Evolutionary conservation across 2,329 filamentous ascomycete species (phyloP).

Genomic region (Diaporthe destruens): DNA sequence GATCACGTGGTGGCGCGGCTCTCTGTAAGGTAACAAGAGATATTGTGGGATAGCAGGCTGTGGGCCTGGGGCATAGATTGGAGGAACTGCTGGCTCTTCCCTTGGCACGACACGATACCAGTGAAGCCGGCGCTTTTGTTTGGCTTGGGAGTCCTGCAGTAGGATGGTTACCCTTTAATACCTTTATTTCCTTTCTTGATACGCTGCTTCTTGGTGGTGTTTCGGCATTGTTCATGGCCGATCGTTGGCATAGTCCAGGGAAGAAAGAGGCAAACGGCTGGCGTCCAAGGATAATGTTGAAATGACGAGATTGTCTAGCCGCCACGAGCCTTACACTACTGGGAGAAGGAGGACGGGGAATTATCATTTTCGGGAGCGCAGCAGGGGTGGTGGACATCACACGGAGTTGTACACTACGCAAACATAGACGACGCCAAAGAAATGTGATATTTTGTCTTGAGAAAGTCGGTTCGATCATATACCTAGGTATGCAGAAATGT

Average conservation of each 20-base stretch:
- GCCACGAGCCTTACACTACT: slow-evolving; percentile 16
- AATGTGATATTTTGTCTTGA: slow-evolving; percentile 30
- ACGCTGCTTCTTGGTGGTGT: slow-evolving; percentile 45
- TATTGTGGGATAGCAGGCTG: neutral
- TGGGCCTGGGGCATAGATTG: slow-evolving; percentile 10
- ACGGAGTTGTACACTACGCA: slow-evolving; percentile 35
- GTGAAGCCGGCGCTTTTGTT: slow-evolving; percentile 47
- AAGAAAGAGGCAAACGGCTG: slow-evolving; percentile 37
- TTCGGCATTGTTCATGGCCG: slow-evolving; percentile 40
- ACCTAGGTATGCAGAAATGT: neutral
- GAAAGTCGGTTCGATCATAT: neutral
- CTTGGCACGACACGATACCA: slow-evolving; percentile 39
- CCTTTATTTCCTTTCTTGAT: slow-evolving; percentile 43
- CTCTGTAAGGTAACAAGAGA: slow-evolving; percentile 1
- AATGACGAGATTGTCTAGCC: slow-evolving; percentile 37
- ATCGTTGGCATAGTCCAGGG: slow-evolving; percentile 40
- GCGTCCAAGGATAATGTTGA: slow-evolving; percentile 37
- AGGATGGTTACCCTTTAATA: slow-evolving; percentile 51
- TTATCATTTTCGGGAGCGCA: slow-evolving; percentile 23
- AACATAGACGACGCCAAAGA: slow-evolving; percentile 35
- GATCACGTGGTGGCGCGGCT: neutral
- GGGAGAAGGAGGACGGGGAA: slow-evolving; percentile 7
- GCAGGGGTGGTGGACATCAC: slow-evolving; percentile 11
- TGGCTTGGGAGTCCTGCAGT: slow-evolving; percentile 45
- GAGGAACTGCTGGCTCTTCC: slow-evolving; percentile 22